phyloP scores from a whole-genome alignment of 257 asterid species.

The Plectranthus barbatus region DNA sequence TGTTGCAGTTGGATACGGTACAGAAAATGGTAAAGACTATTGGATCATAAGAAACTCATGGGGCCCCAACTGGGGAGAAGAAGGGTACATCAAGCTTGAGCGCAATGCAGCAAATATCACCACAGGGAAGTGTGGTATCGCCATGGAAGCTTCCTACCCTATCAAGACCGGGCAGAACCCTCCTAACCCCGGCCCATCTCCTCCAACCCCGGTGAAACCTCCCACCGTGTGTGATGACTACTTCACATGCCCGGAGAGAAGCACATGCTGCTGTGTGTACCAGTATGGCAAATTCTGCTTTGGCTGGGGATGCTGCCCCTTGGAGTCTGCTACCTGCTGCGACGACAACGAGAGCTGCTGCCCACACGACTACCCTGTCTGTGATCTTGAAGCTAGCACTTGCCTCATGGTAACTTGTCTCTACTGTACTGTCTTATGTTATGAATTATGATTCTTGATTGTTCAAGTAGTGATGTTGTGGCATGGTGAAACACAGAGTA shows the following conservation, averaged over 20 bases:
- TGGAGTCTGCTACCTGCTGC: slow-evolving; percentile 85
- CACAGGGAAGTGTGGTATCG: slow-evolving; percentile 82
- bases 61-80: slow-evolving; percentile 85
- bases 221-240: slow-evolving; percentile 60
- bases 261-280: slow-evolving; percentile 76
- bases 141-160: slow-evolving; percentile 78
- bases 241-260: slow-evolving; percentile 54
- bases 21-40: slow-evolving; percentile 56
- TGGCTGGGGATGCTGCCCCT: slow-evolving; percentile 92
- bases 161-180: slow-evolving; percentile 67
- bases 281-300: slow-evolving; percentile 48
- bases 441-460: neutral
- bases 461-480: neutral
- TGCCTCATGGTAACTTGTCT: slow-evolving; percentile 51
- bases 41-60: slow-evolving; percentile 88
- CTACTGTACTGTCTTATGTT: neutral
- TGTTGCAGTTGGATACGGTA: slow-evolving; percentile 73
- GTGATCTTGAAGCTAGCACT: slow-evolving; percentile 50
- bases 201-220: slow-evolving; percentile 71
- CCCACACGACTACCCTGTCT: slow-evolving; percentile 77
- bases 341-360: slow-evolving; percentile 80
- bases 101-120: slow-evolving; percentile 41
- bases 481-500: slow-evolving; percentile 44
- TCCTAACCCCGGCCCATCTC: slow-evolving; percentile 83
- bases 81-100: slow-evolving; percentile 68